phyloP scores from a whole-genome alignment of 2,329 filamentous ascomycete genomes.

The Trichoderma pleuroti region DNA sequence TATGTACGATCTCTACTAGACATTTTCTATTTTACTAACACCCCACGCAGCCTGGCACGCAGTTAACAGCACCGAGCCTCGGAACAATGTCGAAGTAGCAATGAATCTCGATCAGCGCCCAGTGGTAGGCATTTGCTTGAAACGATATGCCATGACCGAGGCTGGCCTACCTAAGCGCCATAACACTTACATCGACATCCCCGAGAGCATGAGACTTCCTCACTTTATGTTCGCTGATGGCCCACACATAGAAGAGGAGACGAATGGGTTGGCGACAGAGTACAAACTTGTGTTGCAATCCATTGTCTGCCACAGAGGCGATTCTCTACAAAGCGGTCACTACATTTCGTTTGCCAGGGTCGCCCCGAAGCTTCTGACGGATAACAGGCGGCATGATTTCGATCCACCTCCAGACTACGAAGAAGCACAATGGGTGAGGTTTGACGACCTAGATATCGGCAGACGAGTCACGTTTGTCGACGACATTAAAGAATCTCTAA shows the following conservation, averaged over 20 bases:
- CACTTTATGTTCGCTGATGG: constrained; percentile 83
- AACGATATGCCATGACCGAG: constrained; percentile 73
- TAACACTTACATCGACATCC: constrained; percentile 86
- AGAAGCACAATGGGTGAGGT: constrained; percentile 80
- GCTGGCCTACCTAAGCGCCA: constrained; percentile 67
- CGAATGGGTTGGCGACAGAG: constrained; percentile 71
- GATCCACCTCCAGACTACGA: constrained; percentile 63
- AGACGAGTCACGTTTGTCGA: constrained; percentile 73
- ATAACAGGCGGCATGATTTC: constrained; percentile 53
- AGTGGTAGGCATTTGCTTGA: constrained; percentile 87
- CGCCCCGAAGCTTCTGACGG: constrained; percentile 58
- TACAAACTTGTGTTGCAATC: constrained; percentile 92
- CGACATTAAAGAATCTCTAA: constrained; percentile 71
- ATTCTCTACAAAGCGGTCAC: constrained; percentile 82
- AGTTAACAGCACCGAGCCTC: constrained; percentile 48
- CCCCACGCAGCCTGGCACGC: constrained; percentile 74
- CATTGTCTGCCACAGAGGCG: constrained; percentile 86
- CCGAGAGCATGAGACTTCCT: constrained; percentile 72
- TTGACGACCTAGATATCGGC: constrained; percentile 74
- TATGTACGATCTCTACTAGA: constrained; percentile 44
- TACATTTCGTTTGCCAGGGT: constrained; percentile 84
- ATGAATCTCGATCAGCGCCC: constrained; percentile 81
- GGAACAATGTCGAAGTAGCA: constrained; percentile 76
- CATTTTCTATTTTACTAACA: constrained; percentile 31
- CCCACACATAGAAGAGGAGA: constrained; percentile 54